Base-by-base conservation (phyloP, 1,139 yeast genomes). In the Geotrichum reessii region DNA sequence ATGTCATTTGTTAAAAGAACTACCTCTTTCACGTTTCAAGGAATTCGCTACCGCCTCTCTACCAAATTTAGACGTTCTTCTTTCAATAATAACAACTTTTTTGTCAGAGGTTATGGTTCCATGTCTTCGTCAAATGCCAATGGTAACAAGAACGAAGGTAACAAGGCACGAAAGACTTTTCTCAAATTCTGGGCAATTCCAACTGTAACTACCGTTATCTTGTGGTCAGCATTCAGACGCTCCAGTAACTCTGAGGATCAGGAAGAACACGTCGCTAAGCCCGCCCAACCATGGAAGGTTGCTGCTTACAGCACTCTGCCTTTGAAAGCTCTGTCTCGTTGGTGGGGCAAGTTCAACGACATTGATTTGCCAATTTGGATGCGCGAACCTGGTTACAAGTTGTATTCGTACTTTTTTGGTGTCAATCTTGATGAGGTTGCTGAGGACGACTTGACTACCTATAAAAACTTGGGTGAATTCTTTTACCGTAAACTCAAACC, bases 311-410 rank as follows among this genome's bases (percentile, higher is more conserved):
- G 92, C 4, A 87, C 97, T 1, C 78, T 95, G 49, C 99, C 99
- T 0, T 79, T 95, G 69, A 91, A 93, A 69, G 89, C 97, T 4
- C 79, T 91, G 54, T 91, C 97, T 0, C 81, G 99, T 61, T 75
- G 92, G 55, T 95, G 99, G 99, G 99, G 99, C 31, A 83, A 82
- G 66, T 82, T 93, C 62, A 93, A 95, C 71, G 85, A 86, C 59
- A 80, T 92, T 54, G 85, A 84, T 53, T 78, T 95, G 63, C 99
- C 99, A 0, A 81, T 85, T 19, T 90, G 97, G 95, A 71, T 93
- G 65, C 81, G 99, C 67, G 83, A 81, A 28, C 96, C 96, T 21
- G 85, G 96, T 3, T 95, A 81, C 74, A 81, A 78, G 67, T 77
- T 92, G 58, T 95, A 93, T 71, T 82, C 97, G 1, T 78, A 81